Evolutionary conservation across 495 filamentous ascomycete genomes (phyloP), one percentile per base, ranked within the genome.

Genomic region (Symbiotaphrina buchneri): DNA sequence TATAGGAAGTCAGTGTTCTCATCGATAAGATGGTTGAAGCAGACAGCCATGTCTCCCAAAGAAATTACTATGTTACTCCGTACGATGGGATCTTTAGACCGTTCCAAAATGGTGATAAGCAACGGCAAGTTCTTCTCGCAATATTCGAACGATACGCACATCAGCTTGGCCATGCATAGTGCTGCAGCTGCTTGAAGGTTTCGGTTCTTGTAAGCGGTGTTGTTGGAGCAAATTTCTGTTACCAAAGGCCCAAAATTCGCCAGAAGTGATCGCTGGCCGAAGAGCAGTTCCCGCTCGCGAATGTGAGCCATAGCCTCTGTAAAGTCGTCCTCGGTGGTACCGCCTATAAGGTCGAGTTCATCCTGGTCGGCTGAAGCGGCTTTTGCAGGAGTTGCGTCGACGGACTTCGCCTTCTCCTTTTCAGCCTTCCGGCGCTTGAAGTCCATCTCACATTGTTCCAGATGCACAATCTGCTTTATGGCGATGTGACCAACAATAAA

Each of bases 1-100:
- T 99, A 99, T 23, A 99, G 51, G 60, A 93, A 99, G 40, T 99
- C 87, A 0, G 90, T 99, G 46, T 95, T 95, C 52, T 99, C 87
- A 43, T 99, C 87, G 35, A 99, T 94, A 22, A 99, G 68, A 41
- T 99, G 87, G 46, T 99, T 99, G 61, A 95, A 95, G 61, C 83
- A 93, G 13, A 99, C 87, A 0, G 87, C 87, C 87, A 99, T 99
- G 38, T 99, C 87, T 23, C 90, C 87, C 0, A 99, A 65, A 0
- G 90, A 84, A 38, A 99, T 90, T 19, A 99, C 87, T 7, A 84
- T 82, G 47, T 99, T 99, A 44, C 76, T 84, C 24, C 87, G 71
- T 21, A 82, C 83, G 18, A 82, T 85, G 2, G 87, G 73, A 39
- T 93, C 77, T 24, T 76, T 62, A 8, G 81, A 92, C 5, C 79